Evolutionary conservation across 2,329 filamentous ascomycete genomes (phyloP).

Genomic region (Alternaria postmessia): DNA sequence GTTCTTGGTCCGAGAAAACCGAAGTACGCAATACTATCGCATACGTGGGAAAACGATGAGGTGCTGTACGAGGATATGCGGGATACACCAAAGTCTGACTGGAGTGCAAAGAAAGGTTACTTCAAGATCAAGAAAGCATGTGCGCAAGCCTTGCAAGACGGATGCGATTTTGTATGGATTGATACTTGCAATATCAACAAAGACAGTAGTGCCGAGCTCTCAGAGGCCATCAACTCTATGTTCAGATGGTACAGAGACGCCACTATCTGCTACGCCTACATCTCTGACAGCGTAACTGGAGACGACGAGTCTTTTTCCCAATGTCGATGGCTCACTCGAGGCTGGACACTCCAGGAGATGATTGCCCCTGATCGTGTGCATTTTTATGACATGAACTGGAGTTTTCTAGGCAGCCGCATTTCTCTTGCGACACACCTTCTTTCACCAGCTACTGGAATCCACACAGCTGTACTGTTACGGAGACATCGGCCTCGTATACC

Average conservation of each 20-base stretch:
- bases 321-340: conserved; percentile 26
- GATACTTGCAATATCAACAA: conserved; percentile 21
- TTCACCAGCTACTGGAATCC: background rate
- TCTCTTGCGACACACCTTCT: background rate
- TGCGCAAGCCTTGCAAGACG: background rate
- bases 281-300: conserved; percentile 2
- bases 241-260: conserved; percentile 19
- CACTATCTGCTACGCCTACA: conserved; percentile 21
- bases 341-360: conserved; percentile 29
- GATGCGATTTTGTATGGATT: background rate
- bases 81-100: background rate
- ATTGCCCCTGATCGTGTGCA: conserved; percentile 19
- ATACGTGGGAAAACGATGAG: background rate
- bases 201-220: conserved; percentile 19
- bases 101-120: background rate
- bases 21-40: background rate
- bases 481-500: background rate
- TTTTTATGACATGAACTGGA: conserved; percentile 17
- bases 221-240: conserved; percentile 15
- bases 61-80: background rate
- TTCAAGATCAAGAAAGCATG: background rate
- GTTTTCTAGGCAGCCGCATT: conserved; percentile 19
- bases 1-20: no score
- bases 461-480: background rate
- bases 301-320: rapidly evolving